Conservation (phyloP, 495 filamentous ascomycete genomes). For the Neurospora terricola region DNA sequence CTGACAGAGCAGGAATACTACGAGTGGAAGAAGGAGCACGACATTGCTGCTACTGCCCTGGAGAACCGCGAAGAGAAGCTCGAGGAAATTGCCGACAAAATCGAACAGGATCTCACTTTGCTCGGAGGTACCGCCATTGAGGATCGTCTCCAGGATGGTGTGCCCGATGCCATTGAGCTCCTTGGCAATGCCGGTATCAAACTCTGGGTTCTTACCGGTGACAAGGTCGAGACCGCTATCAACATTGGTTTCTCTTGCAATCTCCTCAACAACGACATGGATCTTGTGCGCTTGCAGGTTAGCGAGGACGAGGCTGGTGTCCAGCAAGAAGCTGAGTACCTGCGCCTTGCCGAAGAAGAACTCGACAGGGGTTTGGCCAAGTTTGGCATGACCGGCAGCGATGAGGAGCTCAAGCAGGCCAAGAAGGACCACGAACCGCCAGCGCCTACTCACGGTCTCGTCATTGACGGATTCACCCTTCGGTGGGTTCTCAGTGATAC, state of each 20-base stretch:
- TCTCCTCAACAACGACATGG: conserved; percentile 94
- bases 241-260: conserved; percentile 99
- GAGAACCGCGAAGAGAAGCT: conserved; percentile 88
- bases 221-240: conserved; percentile 99
- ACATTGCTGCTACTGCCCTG: conserved; percentile 75
- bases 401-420: conserved; percentile 75
- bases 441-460: conserved; percentile 81
- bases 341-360: conserved; percentile 52
- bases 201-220: conserved; percentile 97
- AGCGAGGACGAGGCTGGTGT: conserved; percentile 51
- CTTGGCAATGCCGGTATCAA: conserved; percentile 95
- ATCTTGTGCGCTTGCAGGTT: conserved; percentile 84
- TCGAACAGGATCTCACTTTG: conserved; percentile 82
- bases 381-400: conserved; percentile 76
- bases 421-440: conserved; percentile 75
- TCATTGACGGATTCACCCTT: conserved; percentile 92
- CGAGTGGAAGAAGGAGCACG: conserved; percentile 76
- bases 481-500: conserved; percentile 78
- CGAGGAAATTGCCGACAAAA: conserved; percentile 77
- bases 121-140: conserved; percentile 97
- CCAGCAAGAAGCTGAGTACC: conserved; percentile 25
- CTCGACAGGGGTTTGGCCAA: conserved; percentile 61
- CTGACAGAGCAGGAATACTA: conserved; percentile 81
- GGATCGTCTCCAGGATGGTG: conserved; percentile 93
- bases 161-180: conserved; percentile 90